Evolutionary conservation across 306 rosid species (phyloP).

Genomic region (Cyamopsis tetragonoloba): DNA sequence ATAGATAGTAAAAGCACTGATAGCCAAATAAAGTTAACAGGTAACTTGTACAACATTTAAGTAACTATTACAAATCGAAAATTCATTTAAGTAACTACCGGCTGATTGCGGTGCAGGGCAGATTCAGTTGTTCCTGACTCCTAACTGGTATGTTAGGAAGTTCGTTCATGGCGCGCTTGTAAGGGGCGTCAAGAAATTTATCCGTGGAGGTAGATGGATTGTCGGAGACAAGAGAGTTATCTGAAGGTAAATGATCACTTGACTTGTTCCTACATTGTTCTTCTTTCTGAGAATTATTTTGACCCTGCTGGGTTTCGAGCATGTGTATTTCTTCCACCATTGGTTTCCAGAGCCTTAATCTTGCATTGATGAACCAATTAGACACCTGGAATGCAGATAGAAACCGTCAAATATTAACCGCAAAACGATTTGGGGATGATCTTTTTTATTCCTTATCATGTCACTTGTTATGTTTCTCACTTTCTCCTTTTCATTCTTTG

Average conservation of each 20-base stretch:
- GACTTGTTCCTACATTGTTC: slow-evolving; percentile 30
- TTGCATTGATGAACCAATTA: slow-evolving; percentile 94
- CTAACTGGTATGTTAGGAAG: slow-evolving; percentile 27
- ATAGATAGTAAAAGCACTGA: too few species aligned
- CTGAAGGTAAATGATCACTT: slow-evolving; percentile 42
- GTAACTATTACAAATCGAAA: too few species aligned
- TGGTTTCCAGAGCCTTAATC: slow-evolving; percentile 96
- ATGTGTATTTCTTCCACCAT: slow-evolving; percentile 92
- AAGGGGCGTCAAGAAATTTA: slow-evolving; percentile 32
- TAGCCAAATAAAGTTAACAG: too few species aligned
- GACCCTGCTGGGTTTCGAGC: slow-evolving; percentile 69
- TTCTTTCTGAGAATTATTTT: slow-evolving; percentile 44
- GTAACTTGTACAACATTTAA: too few species aligned
- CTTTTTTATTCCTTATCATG: not conserved
- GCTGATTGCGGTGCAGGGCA: slow-evolving; percentile 44
- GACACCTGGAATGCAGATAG: slow-evolving; percentile 49
- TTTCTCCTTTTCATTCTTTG: too few species aligned
- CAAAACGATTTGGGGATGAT: too few species aligned
- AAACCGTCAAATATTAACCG: not conserved
- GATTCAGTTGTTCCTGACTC: slow-evolving; percentile 36
- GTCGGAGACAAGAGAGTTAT: slow-evolving; percentile 41
- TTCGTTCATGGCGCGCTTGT: slow-evolving; percentile 43
- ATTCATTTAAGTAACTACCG: slow-evolving; percentile 23
- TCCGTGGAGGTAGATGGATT: slow-evolving; percentile 49
- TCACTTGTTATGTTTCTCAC: too few species aligned